Base-by-base conservation (phyloP, 805 yeast genomes). In the Candida railenensis region DNA sequence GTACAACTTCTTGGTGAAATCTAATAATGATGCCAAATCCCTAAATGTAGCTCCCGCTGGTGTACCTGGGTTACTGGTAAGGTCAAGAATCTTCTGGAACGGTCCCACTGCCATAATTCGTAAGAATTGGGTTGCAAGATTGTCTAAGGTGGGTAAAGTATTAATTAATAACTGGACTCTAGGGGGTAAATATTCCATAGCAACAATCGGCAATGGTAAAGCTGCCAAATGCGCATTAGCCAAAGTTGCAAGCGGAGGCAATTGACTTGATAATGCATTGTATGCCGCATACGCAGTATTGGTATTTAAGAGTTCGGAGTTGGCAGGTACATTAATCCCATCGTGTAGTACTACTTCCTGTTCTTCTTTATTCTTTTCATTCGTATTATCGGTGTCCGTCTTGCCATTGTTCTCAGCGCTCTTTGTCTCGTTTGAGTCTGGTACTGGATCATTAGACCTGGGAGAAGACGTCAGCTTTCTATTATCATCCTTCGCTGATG, bases 81-180 rank as follows among this genome's bases (percentile, higher is more conserved):
- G 69, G 39, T 82, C 83, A 54, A 88, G 72, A 7, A 88, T 80
- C 42, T 85, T 87, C 56, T 87, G 89, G 57, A 86, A 85, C 3
- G 95, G 86, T 3, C 86, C 86, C 21, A 79, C 74, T 7, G 88
- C 85, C 34, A 90, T 79, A 2, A 85, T 72, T 50, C 94, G 73
- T 45, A 91, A 69, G 16, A 91, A 71, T 60, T 91, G 97, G 1
- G 90, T 80, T 0, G 96, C 81, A 44, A 91, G 73, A 53, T 88
- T 88, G 58, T 90, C 96, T 49, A 91, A 66, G 1, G 88, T 78
- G 0, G 95, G 91, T 37, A 90, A 65, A 0, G 90, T 77, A 53
- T 84, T 83, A 45, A 86, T 69, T 22, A 83, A 68, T 36, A 86
- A 68, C 57, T 85, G 89, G 16, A 82, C 76, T 55, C 87, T 76